Conservation (phyloP, 1,284 basidiomycete genomes). For the Neolentinus lepideus region DNA sequence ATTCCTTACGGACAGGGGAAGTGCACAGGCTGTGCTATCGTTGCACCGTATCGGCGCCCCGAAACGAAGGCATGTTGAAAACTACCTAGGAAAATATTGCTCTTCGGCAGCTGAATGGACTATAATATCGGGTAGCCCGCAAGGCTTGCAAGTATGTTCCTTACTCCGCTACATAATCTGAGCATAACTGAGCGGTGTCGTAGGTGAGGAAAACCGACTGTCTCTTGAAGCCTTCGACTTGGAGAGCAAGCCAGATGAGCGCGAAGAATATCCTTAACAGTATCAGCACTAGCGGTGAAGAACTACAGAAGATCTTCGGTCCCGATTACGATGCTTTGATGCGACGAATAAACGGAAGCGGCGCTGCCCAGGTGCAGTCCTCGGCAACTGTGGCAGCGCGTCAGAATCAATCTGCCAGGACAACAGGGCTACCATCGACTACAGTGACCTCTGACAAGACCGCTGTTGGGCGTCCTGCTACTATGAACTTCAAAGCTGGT, state of each 20-base stretch:
- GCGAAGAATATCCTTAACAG: neutral
- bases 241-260: neutral
- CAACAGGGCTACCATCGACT: neutral
- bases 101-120: neutral
- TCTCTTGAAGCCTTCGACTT: neutral
- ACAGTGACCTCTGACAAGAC: no score
- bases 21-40: neutral
- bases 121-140: neutral
- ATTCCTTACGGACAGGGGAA: neutral
- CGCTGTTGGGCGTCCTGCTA: neutral
- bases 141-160: neutral
- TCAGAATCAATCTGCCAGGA: neutral
- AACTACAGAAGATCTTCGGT: neutral
- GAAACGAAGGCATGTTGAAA: slow-evolving; percentile 2
- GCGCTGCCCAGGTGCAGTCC: neutral
- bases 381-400: neutral
- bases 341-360: neutral
- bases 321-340: neutral
- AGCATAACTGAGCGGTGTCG: neutral
- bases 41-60: neutral
- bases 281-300: neutral
- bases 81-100: neutral
- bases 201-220: slow-evolving; percentile 1
- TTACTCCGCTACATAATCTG: neutral
- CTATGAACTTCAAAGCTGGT: neutral